Evolutionary conservation across 305 asterid genomes (phyloP).

Genomic region (Ilex paraguariensis): DNA sequence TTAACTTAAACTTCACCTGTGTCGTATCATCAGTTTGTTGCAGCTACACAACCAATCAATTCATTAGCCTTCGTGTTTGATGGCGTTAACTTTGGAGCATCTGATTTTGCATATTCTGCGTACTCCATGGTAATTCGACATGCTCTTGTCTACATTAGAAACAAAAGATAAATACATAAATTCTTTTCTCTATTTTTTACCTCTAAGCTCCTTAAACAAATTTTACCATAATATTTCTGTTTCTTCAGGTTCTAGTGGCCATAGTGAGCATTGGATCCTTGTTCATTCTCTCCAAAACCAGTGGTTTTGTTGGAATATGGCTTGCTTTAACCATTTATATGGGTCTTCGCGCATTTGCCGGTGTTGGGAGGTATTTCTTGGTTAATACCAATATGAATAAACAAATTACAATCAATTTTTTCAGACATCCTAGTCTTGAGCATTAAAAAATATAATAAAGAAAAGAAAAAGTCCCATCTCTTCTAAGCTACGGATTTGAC

Average conservation of each 20-base stretch:
- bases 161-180: too few species aligned
- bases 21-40: constrained; percentile 61
- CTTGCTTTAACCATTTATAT: constrained; percentile 55
- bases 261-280: constrained; percentile 48
- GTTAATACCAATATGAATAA: background rate
- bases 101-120: constrained; percentile 87
- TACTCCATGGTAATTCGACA: constrained; percentile 71
- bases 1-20: background rate
- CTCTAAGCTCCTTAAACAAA: too few species aligned
- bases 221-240: background rate
- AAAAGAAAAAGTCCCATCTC: too few species aligned
- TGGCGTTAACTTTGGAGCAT: constrained; percentile 92
- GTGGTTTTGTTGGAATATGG: constrained; percentile 76
- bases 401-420: too few species aligned
- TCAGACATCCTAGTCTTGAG: too few species aligned
- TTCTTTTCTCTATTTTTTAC: too few species aligned
- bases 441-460: too few species aligned
- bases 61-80: constrained; percentile 89
- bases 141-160: background rate
- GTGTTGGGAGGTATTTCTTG: constrained; percentile 61
- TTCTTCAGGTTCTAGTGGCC: constrained; percentile 59
- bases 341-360: constrained; percentile 73
- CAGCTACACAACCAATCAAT: constrained; percentile 89
- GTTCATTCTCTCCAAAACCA: constrained; percentile 39
- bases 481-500: too few species aligned